Conservation (phyloP, 805 yeast species). For the Schwanniomyces occidentalis region DNA sequence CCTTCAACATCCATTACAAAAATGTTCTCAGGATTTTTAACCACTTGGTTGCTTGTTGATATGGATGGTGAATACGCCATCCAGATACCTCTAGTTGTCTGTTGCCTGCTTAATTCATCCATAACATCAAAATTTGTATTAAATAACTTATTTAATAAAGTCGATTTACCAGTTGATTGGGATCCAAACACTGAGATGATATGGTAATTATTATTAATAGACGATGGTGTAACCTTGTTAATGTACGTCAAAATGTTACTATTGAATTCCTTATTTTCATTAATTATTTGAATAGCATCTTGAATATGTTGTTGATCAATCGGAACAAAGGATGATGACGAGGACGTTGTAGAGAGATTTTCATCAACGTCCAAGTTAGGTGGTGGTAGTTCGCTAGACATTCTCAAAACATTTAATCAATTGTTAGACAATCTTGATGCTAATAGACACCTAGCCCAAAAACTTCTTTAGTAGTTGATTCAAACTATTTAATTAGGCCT, state of each 20-base stretch:
- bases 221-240: constrained; percentile 26
- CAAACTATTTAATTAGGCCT: too few relatives aligned
- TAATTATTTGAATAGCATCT: constrained; percentile 60
- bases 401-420: neutral
- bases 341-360: constrained; percentile 17
- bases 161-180: constrained; percentile 95
- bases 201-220: constrained; percentile 73
- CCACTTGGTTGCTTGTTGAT: constrained; percentile 11
- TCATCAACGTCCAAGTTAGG: constrained; percentile 6
- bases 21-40: constrained; percentile 36
- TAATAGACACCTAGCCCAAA: too few relatives aligned
- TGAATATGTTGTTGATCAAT: constrained; percentile 26
- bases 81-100: constrained; percentile 63
- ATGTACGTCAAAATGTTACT: constrained; percentile 33
- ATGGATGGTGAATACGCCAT: constrained; percentile 40
- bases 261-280: constrained; percentile 59
- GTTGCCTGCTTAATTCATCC: constrained; percentile 84
- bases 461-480: too few relatives aligned
- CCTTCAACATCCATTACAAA: constrained; percentile 98
- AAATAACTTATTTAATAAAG: constrained; percentile 81
- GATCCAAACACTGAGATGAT: constrained; percentile 96
- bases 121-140: constrained; percentile 89
- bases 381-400: constrained; percentile 6
- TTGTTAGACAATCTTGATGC: neutral
- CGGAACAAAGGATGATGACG: constrained; percentile 43